phyloP scores from a whole-genome alignment of 2,329 filamentous ascomycete species.

The Colletotrichum sp. region DNA sequence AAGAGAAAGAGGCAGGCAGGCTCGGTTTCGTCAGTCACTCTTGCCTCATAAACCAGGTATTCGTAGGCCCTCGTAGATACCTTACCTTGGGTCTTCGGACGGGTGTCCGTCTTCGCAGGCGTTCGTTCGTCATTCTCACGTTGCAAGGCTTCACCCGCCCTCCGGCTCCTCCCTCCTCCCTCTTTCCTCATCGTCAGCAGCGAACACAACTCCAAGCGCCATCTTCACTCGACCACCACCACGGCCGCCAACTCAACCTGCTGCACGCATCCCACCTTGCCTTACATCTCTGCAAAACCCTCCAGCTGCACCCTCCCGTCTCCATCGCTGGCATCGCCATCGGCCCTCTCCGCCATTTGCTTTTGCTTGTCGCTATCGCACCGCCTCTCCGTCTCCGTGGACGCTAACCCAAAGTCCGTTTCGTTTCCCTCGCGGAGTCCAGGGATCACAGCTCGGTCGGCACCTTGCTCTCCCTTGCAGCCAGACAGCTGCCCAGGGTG shows the following conservation, averaged over 20 bases:
- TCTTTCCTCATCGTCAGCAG: not conserved
- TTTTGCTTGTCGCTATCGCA: not conserved
- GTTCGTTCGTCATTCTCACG: not conserved
- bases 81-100: not conserved
- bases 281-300: not conserved
- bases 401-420: conserved; percentile 6
- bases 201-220: not conserved
- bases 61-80: not conserved
- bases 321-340: not conserved
- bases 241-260: not conserved
- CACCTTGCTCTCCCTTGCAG: not conserved
- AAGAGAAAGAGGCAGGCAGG: not conserved
- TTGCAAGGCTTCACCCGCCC: not conserved
- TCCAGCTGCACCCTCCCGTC: not conserved
- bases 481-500: not conserved
- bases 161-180: not conserved
- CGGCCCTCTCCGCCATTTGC: not conserved
- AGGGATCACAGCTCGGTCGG: conserved; percentile 6
- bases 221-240: not conserved
- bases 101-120: not conserved
- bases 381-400: not conserved
- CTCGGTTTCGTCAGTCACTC: not conserved
- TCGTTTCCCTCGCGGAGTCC: conserved; percentile 1
- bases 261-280: not conserved
- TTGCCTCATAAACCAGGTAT: not conserved